Conservation (phyloP, 2,329 filamentous ascomycete species). For the Trichoderma pleuroti region DNA sequence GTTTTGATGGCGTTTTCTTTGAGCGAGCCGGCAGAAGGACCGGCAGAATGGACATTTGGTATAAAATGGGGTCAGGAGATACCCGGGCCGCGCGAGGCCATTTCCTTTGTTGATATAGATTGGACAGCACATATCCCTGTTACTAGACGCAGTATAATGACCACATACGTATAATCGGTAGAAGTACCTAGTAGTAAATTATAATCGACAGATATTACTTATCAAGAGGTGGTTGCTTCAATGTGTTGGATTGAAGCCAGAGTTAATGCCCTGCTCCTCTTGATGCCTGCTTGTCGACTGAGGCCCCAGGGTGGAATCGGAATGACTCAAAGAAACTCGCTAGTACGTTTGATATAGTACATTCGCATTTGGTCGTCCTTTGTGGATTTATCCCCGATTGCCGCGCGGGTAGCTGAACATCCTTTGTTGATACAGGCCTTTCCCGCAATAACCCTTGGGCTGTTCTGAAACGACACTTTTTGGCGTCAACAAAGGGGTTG, state of each 20-base stretch:
- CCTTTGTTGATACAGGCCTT: no score
- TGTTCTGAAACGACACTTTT: no score
- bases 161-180: slow-evolving; percentile 2
- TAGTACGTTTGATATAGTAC: no score
- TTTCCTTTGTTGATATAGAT: slow-evolving; percentile 20
- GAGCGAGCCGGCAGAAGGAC: not conserved
- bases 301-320: no score
- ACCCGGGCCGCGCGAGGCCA: slow-evolving; percentile 23
- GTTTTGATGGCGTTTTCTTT: slow-evolving; percentile 12
- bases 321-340: no score
- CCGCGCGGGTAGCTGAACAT: no score
- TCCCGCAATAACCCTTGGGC: no score
- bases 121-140: not conserved
- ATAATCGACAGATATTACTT: not conserved
- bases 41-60: slow-evolving; percentile 4
- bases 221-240: not conserved
- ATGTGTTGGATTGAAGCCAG: not conserved
- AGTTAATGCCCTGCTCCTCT: no score
- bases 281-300: no score
- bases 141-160: slow-evolving; percentile 13
- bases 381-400: no score
- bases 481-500: no score
- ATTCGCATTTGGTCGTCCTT: no score
- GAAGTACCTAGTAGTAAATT: not conserved
- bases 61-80: slow-evolving; percentile 19